Evolutionary conservation across 441 rosid genomes (phyloP), one percentile per base, ranked within the genome.

Genomic region (Hura crepitans): DNA sequence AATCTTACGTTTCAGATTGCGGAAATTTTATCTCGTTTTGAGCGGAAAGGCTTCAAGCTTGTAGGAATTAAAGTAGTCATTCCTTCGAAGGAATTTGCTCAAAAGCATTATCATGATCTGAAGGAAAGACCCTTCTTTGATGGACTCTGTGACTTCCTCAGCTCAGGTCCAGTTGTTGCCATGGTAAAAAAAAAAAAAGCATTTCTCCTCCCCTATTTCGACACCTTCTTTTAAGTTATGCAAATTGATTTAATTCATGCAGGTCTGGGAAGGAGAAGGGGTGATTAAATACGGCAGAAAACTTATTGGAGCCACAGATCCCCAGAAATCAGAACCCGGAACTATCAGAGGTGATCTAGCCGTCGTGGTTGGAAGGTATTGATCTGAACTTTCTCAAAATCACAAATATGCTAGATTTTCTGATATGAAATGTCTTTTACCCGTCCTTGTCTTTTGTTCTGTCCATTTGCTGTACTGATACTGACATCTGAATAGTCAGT

Each of bases 241-340:
- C 33, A 35, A 74, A 61, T 72, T 50, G 55, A 50, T 65, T 59
- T 50, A 57, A 55, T 68, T 72, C 59, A 10, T 72, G 51, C 69
- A 93, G 98, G 97, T 94, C 18, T 94, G 99, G 99, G 99, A 91
- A 83, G 98, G 98, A 74, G 98, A 94, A 78, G 98, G 96, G 17
- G 98, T 88, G 77, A 91, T 91, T 14, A 87, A 74, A 67, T 94
- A 94, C 22, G 96, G 98, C 46, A 78, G 98, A 74, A 94, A 91
- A 77, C 92, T 94, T 69, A 94, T 94, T 2, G 98, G 97, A 76
- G 97, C 97, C 43, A 94, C 98, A 2, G 98, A 94, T 77, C 98
- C 98, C 66, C 93, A 88, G 82, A 94, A 94, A 77, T 94, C 98
- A 13, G 98, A 94, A 76, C 96, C 97, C 0, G 98, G 98, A 75